Evolutionary conservation across 2,329 filamentous ascomycete species (phyloP).

Genomic region (Ceratocystis huliohia): DNA sequence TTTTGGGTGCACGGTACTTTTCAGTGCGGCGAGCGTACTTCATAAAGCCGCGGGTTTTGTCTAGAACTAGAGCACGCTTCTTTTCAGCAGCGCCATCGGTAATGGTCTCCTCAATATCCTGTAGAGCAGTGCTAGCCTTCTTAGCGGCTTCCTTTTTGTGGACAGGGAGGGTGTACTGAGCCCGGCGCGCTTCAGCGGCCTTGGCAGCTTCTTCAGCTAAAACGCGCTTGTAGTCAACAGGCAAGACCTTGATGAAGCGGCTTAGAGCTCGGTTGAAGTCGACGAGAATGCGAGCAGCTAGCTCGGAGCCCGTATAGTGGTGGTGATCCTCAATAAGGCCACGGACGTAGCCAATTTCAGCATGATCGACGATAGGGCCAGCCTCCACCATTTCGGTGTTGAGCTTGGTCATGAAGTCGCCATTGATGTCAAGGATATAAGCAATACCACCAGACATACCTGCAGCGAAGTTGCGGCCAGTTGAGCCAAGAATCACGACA

Average conservation of each 20-base stretch:
- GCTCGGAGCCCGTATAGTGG: conserved; percentile 92
- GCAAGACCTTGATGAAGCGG: conserved; percentile 85
- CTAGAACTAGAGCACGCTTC: conserved; percentile 77
- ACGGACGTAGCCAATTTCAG: conserved; percentile 80
- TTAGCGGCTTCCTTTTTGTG: conserved; percentile 46
- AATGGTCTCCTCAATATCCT: conserved; percentile 85
- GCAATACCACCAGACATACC: conserved; percentile 98
- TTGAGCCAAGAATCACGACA: conserved; percentile 72
- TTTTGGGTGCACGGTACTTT: conserved; percentile 79
- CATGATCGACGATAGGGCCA: conserved; percentile 66
- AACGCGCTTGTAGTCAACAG: conserved; percentile 91
- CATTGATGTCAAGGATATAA: conserved; percentile 79
- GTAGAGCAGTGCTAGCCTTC: conserved; percentile 44
- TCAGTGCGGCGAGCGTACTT: conserved; percentile 86
- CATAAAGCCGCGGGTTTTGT: conserved; percentile 97
- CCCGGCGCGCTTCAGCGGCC: conserved; percentile 71
- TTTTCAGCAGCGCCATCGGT: conserved; percentile 83
- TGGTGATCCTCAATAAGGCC: conserved; percentile 93
- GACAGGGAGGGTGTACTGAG: conserved; percentile 67
- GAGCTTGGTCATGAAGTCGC: conserved; percentile 84
- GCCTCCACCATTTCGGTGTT: conserved; percentile 97
- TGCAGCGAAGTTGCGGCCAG: conserved; percentile 91
- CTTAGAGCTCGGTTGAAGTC: conserved; percentile 87
- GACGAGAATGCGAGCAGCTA: conserved; percentile 82
- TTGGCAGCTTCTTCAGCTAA: conserved; percentile 75